Percentiles rank a stretch among this genome's conserved stretches.
phyloP scores from a whole-genome alignment of 768 basidiomycete species.

The Leccinum boreale region DNA sequence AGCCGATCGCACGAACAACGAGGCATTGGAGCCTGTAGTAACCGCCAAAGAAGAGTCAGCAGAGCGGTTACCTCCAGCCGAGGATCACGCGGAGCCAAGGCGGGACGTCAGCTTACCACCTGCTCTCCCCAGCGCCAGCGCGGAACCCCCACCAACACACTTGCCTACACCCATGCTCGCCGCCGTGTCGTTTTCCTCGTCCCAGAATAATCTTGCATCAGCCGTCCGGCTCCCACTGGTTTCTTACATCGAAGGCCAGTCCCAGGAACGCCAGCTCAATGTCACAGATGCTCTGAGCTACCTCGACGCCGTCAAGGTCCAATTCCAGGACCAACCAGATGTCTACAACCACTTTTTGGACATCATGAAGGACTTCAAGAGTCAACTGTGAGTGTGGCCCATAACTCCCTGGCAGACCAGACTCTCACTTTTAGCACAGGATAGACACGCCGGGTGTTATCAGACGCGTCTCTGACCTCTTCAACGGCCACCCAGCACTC shows the following conservation, averaged over 20 bases:
- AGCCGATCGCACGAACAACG: slow-evolving; percentile 4
- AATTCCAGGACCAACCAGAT: slow-evolving; percentile 55
- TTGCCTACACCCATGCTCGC: slow-evolving; percentile 12
- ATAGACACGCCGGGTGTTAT: slow-evolving; percentile 99
- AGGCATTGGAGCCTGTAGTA: not conserved
- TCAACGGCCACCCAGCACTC: slow-evolving; percentile 83
- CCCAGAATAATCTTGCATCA: slow-evolving; percentile 1
- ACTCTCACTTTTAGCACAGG: slow-evolving; percentile 38
- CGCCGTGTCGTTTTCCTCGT: slow-evolving; percentile 13
- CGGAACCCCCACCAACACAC: slow-evolving; percentile 7
- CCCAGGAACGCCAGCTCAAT: slow-evolving; percentile 47
- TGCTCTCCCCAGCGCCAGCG: slow-evolving; percentile 1
- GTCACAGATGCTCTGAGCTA: slow-evolving; percentile 62
- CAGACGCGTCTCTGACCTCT: slow-evolving; percentile 88
- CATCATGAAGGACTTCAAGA: slow-evolving; percentile 77
- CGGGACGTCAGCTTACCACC: slow-evolving; percentile 28
- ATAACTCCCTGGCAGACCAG: not conserved
- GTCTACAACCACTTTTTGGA: slow-evolving; percentile 64
- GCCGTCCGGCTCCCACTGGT: slow-evolving; percentile 19
- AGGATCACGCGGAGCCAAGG: slow-evolving; percentile 14
- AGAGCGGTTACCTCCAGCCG: slow-evolving; percentile 8
- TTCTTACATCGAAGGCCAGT: slow-evolving; percentile 25
- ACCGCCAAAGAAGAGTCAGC: slow-evolving; percentile 5
- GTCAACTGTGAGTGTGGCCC: slow-evolving; percentile 44
- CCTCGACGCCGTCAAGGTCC: slow-evolving; percentile 61